phyloP scores from a whole-genome alignment of 192 early-diverging fungal genomes.

The Haplosporangium gracile region DNA sequence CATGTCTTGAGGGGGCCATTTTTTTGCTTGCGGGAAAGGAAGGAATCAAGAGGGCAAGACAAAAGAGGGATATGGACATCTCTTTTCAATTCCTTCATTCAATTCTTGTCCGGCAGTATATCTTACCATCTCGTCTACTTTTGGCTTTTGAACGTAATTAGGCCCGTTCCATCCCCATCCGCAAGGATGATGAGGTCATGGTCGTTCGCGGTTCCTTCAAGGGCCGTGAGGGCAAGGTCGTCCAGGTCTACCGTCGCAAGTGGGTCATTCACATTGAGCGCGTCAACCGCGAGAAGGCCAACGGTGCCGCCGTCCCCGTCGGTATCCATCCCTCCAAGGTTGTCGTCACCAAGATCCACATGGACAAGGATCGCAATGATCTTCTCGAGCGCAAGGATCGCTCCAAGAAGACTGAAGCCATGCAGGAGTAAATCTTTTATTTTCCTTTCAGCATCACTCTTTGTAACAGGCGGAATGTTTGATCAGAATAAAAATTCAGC shows the following conservation, averaged over 20 bases:
- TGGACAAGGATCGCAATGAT: slow-evolving; percentile 96
- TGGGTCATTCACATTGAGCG: slow-evolving; percentile 99
- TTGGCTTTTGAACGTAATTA: slow-evolving; percentile 39
- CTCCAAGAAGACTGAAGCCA: slow-evolving; percentile 58
- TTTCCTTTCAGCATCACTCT: background rate
- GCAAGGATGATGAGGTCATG: slow-evolving; percentile 97
- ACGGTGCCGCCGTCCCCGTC: slow-evolving; percentile 92
- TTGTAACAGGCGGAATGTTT: slow-evolving; percentile 13
- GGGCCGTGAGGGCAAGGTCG: slow-evolving; percentile 98
- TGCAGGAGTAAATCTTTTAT: slow-evolving; percentile 49
- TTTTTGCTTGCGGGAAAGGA: background rate
- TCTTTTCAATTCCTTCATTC: background rate
- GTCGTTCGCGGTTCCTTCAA: slow-evolving; percentile 96
- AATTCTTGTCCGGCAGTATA: background rate
- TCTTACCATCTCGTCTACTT: slow-evolving; percentile 19
- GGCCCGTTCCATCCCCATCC: slow-evolving; percentile 95
- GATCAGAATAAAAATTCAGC: slow-evolving; percentile 27
- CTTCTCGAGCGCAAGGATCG: slow-evolving; percentile 92
- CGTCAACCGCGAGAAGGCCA: slow-evolving; percentile 96
- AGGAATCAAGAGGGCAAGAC: background rate
- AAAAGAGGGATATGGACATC: background rate
- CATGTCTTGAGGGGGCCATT: background rate
- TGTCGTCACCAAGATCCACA: slow-evolving; percentile 93
- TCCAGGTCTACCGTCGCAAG: slow-evolving; percentile 98
- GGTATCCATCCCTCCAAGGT: slow-evolving; percentile 99